Evolutionary conservation across 78 protist genomes (phyloP).

Genomic region (Dictyostelium brefeldianum): DNA sequence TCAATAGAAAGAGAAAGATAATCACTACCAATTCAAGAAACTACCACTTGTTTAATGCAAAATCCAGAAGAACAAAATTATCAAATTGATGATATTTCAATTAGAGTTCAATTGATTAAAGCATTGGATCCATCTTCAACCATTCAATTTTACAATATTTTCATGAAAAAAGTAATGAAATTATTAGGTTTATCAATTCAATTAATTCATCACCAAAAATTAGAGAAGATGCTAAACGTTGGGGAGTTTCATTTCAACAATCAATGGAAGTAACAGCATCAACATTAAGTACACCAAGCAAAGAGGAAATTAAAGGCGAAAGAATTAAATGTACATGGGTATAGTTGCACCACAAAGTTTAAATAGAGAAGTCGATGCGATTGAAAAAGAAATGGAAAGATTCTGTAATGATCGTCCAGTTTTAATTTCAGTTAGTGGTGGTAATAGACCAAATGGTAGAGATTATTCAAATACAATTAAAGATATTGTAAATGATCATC

Average conservation of each 20-base stretch:
- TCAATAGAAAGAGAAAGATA: not conserved
- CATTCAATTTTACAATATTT: conserved; percentile 2
- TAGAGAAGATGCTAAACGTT: not conserved
- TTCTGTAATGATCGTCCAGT: not conserved
- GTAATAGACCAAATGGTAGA: not conserved
- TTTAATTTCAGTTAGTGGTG: not conserved
- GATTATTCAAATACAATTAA: not conserved
- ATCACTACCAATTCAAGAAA: no score
- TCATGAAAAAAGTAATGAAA: conserved; percentile 11
- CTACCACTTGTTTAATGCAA: not conserved
- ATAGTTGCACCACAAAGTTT: not conserved
- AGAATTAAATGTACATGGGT: not conserved
- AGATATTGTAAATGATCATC: not conserved
- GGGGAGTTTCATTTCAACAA: conserved; percentile 13
- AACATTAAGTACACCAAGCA: not conserved
- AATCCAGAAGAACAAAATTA: not conserved
- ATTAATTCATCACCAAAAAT: not conserved
- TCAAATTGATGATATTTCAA: not conserved
- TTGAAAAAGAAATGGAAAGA: not conserved
- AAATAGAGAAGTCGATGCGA: not conserved
- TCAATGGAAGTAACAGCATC: not conserved
- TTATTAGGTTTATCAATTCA: not conserved
- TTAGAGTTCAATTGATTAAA: not conserved
- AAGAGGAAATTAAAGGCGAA: not conserved
- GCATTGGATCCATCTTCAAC: not conserved